Conservation (phyloP, 2,329 filamentous ascomycete species). For the Teratosphaeria zuluensis region DNA sequence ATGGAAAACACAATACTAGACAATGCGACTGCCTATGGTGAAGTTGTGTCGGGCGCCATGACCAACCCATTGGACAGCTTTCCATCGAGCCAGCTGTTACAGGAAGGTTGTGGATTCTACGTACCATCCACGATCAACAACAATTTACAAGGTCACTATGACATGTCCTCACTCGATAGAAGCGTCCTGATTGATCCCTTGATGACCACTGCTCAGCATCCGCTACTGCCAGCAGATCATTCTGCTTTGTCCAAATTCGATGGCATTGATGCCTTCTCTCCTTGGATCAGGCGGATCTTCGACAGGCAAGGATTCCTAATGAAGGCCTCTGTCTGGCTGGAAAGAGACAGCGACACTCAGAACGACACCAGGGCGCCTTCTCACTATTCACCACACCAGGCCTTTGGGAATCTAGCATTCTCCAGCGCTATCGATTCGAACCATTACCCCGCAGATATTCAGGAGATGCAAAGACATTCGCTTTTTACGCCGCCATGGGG, state of each 20-base stretch:
- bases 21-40: no score
- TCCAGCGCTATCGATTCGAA: background rate
- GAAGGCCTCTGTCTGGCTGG: background rate
- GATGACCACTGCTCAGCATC: background rate
- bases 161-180: background rate
- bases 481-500: background rate
- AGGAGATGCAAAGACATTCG: background rate
- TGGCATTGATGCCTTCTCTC: background rate
- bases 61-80: background rate
- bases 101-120: background rate
- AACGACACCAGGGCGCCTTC: background rate
- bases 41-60: no score
- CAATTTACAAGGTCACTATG: background rate
- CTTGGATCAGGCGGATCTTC: background rate
- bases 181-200: background rate
- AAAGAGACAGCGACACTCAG: background rate
- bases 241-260: background rate
- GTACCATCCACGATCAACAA: background rate
- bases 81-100: background rate
- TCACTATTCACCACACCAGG: background rate
- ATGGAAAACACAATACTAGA: no score
- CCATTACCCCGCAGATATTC: background rate
- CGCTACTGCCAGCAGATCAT: background rate
- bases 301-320: background rate
- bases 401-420: background rate